Percentiles rank a stretch among this genome's conserved stretches.
Evolutionary conservation across 108 stramenopile genomes (phyloP).

Genomic region (Cyclostephanos invisitatus): DNA sequence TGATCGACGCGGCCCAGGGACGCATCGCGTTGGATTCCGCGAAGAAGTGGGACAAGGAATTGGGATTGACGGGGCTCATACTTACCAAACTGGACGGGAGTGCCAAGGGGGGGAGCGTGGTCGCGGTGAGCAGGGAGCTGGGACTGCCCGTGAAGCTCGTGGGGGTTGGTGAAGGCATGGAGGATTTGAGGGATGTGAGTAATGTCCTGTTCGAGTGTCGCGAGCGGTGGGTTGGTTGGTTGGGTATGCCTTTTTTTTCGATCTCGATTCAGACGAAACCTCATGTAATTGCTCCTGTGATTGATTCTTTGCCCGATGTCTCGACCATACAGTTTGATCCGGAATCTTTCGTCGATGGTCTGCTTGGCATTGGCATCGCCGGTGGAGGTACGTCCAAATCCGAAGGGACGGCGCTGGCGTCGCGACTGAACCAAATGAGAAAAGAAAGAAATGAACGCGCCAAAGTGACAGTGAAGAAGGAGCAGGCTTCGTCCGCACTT

Average conservation of each 20-base stretch:
- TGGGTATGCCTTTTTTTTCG: neutral
- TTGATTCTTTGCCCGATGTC: neutral
- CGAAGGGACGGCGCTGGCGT: constrained; percentile 68
- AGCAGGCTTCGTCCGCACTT: neutral
- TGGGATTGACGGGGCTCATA: constrained; percentile 90
- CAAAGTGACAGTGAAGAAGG: constrained; percentile 30
- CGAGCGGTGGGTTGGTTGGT: too few species aligned
- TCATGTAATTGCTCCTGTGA: neutral
- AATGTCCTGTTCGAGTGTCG: too few species aligned
- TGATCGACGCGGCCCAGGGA: constrained; percentile 94
- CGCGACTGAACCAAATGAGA: constrained; percentile 62
- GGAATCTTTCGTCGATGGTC: constrained; percentile 78
- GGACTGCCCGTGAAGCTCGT: constrained; percentile 94
- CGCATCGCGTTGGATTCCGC: constrained; percentile 94
- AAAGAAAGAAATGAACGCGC: constrained; percentile 67
- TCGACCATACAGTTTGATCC: constrained; percentile 70
- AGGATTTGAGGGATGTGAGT: constrained; percentile 85
- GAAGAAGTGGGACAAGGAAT: constrained; percentile 80
- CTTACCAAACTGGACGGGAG: constrained; percentile 95
- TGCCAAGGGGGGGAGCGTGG: constrained; percentile 92
- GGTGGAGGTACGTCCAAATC: constrained; percentile 42
- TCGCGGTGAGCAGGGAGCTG: constrained; percentile 87
- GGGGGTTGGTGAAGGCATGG: constrained; percentile 92
- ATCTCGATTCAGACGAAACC: too few species aligned
- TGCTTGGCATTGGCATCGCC: constrained; percentile 77